Base-by-base conservation (phyloP, 1,139 yeast species). In the Candida mesenterica region DNA sequence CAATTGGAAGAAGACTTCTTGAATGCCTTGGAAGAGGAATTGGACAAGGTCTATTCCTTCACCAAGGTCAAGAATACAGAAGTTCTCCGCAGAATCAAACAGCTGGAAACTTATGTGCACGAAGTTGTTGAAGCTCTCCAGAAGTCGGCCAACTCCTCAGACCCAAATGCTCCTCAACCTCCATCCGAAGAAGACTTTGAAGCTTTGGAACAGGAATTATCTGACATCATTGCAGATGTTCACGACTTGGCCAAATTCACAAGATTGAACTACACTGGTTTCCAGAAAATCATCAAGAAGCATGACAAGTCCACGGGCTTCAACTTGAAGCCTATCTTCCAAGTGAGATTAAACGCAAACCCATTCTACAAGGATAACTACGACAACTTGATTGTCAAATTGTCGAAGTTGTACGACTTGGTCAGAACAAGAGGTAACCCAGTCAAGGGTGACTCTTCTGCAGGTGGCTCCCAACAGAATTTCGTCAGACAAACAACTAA, bases 401-500 rank as follows among this genome's bases (percentile, higher is more conserved):
- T 92, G 41, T 88, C 97, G 5, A 86, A 82, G 52, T 72, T 88
- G 40, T 92, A 92, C 53, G 97, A 94, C 57, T 67, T 90, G 48
- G 97, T 92, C 17, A 79, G 98, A 59, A 92, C 97, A 1, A 77
- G 95, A 50, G 98, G 98, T 49, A 85, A 88, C 53, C 97, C 98
- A 15, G 86, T 88, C 30, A 75, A 78, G 53, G 97, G 97, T 44
- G 98, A 92, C 62, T 80, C 96, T 1, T 61, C 97, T 4, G 97
- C 98, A 14, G 98, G 98, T 53, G 98, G 98, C 30, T 75, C 86
- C 28, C 97, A 90, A 69, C 98, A 94, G 61, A 94, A 92, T 68
- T 92, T 92, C 54, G 97, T 92, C 33, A 82, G 98, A 62, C 98
- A 92, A 64, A 92, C 98, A 14, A 92, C 98, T 14, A 92, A 92